Conservation (phyloP, 768 basidiomycete genomes). For the Boletus edulis region DNA sequence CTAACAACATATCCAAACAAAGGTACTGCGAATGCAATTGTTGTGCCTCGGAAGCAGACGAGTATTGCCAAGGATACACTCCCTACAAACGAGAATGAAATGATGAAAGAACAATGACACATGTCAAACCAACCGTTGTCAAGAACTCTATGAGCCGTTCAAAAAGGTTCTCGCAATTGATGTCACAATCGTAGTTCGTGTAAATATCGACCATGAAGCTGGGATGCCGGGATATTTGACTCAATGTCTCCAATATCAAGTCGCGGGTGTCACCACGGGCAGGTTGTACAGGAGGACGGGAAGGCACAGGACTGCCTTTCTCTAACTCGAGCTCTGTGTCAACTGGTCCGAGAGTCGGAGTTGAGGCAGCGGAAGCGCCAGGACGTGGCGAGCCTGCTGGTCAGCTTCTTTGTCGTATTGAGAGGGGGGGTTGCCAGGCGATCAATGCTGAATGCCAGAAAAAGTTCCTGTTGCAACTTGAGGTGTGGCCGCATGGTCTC, state of each 20-base stretch:
- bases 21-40: slow-evolving; percentile 80
- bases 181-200: slow-evolving; percentile 95
- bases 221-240: slow-evolving; percentile 75
- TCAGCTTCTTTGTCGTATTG: slow-evolving; percentile 30
- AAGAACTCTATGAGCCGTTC: slow-evolving; percentile 86
- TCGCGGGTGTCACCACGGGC: slow-evolving; percentile 87
- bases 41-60: slow-evolving; percentile 56
- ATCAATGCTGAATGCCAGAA: slow-evolving; percentile 91
- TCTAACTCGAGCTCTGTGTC: slow-evolving; percentile 44
- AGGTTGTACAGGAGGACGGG: slow-evolving; percentile 63
- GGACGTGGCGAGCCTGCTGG: slow-evolving; percentile 48
- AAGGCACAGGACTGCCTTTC: slow-evolving; percentile 46
- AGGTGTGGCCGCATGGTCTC: slow-evolving; percentile 82
- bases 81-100: slow-evolving; percentile 45
- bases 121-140: slow-evolving; percentile 59
- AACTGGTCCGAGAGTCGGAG: slow-evolving; percentile 41
- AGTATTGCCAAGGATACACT: slow-evolving; percentile 69
- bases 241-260: slow-evolving; percentile 84
- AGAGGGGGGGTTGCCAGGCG: slow-evolving; percentile 65
- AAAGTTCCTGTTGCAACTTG: slow-evolving; percentile 94
- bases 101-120: neutral
- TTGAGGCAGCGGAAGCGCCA: slow-evolving; percentile 46
- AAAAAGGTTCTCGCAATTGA: slow-evolving; percentile 95
- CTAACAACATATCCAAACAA: slow-evolving; percentile 83
- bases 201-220: slow-evolving; percentile 97